Evolutionary conservation across 768 basidiomycete species (phyloP), one percentile per base, ranked within the genome.

Genomic region (Mycena indigotica): DNA sequence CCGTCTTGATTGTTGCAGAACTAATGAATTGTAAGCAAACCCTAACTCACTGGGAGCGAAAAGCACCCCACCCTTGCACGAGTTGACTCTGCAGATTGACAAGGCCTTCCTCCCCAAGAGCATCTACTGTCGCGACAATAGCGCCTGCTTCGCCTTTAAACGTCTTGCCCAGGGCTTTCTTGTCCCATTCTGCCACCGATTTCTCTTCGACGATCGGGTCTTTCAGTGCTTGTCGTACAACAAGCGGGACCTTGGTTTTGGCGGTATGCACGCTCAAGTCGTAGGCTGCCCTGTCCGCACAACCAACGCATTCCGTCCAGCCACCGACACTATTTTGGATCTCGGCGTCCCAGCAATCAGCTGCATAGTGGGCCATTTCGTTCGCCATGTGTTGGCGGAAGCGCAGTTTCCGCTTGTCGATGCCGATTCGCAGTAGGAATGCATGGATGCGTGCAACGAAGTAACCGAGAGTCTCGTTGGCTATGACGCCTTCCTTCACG

Each of bases 321-420:
- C 88, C 62, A 4, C 62, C 88, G 40, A 74, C 80, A 49, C 92
- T 90, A 53, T 92, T 94, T 61, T 94, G 83, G 63, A 98, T 98
- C 77, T 99, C 97, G 40, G 95, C 97, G 70, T 99, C 97, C 97
- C 97, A 99, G 74, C 97, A 99, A 75, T 98, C 96, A 35, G 94
- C 85, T 53, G 97, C 96, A 72, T 99, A 99, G 73, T 98, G 97
- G 1, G 97, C 97, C 96, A 98, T 98, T 79, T 98, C 97, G 75
- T 98, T 99, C 32, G 76, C 83, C 97, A 98, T 98, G 72, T 99
- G 97, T 69, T 99, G 97, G 29, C 97, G 82, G 84, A 98, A 98
- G 52, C 97, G 85, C 61, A 98, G 77, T 6, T 94, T 84, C 46
- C 69, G 61, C 15, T 88, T 86, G 77, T 95, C 80, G 73, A 99